Base-by-base conservation (phyloP, 73 alveolate genomes). In the Paramecium caudatum region DNA sequence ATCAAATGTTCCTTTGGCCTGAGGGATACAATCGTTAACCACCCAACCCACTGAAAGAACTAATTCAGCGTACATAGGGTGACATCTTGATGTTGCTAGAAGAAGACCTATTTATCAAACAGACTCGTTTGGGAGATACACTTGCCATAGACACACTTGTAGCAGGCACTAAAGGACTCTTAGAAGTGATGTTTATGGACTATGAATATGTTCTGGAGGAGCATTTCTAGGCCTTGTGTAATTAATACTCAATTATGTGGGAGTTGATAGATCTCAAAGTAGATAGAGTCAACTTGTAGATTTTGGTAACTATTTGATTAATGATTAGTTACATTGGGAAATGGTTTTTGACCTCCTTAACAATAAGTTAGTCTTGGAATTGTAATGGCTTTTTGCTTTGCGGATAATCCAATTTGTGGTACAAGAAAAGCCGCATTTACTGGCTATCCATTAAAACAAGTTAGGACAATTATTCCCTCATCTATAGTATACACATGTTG, bases 141-240 rank as follows among this genome's bases (percentile, higher is more conserved):
- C 19, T 33, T 25, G 83, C 83, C 17, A 43, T 65, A 12, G 83
- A 65, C 1, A 33, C 83, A 30, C 25, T 65, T 0, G 83, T 36
- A 3, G 1, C 23, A 55, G 80, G 80, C 0, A 55, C 80, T 0
- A 23, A 1, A 1, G 80, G 80, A 3, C 30, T 55, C 13, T 23
- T 55, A 23, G 80, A 55, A 65, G 83, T 65, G 5, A 65, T 65
- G 83, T 65, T 65, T n/a, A 65, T 65, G 83, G 83, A 65, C 12
- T 36, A 65, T 36, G 0, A 65, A 43, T 55, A 23, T 55, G 80
- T 55, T 55, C 30, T 55, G n/a, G 30, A 43, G 23, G 80, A 55
- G 13, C 80, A 55, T 55, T 55, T 55, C 30, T 37, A 55, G n/a
- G 10, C 23, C 10, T 9, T 55, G n/a, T 27, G 46, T 55, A 55